Evolutionary conservation across 208 protist species (phyloP), one percentile per base, ranked within the genome.

Genomic region (Acanthamoeba sp.): DNA sequence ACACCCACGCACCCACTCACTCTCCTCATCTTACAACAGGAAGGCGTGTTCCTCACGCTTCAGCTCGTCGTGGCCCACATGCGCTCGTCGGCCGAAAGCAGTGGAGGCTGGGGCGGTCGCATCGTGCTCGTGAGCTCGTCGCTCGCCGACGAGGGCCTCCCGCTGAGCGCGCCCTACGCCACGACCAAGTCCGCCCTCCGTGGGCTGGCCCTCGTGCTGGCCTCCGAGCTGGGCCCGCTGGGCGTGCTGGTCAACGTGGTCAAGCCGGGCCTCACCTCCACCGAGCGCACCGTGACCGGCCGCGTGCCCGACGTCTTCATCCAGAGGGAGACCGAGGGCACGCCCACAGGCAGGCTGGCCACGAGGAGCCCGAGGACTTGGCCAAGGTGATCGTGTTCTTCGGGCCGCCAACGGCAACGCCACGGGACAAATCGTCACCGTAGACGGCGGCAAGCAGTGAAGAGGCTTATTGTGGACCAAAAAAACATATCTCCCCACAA

Each of bases 231-330:
- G 20, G 76, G 27, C 2, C 36, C 36, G 16, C 14, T 1, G 6
- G 76, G 76, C 42, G 45, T 85, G 42, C 29, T 85, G 27, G 76
- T 85, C 42, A 85, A 85, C 76, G 76, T 57, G 10, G 76, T 85
- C 27, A 1, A 34, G 76, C 76, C 76, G 1, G 76, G 76, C 36
- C 42, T 85, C 40, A 85, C 29, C n/a, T 0, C 76, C 42, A 85
- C 76, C 42, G 76, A 85, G 42, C n/a, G 66, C 32, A 45, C 18
- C 12, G 4, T 76, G 10, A 16, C 66, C 12, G 42, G 76, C 6
- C 24, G 22, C 0, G 42, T 57, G 22, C 36, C 22, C 4, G 16
- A 85, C 10, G 5, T 6, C 40, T 2, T 85, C 42, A 85, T 85
- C 76, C 1, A 85, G 24, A 3, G 2, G 1, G 76, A 29, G 40